Base-by-base conservation (phyloP, 176 grass and related monocot species). In the Triticum dicoccoides region DNA sequence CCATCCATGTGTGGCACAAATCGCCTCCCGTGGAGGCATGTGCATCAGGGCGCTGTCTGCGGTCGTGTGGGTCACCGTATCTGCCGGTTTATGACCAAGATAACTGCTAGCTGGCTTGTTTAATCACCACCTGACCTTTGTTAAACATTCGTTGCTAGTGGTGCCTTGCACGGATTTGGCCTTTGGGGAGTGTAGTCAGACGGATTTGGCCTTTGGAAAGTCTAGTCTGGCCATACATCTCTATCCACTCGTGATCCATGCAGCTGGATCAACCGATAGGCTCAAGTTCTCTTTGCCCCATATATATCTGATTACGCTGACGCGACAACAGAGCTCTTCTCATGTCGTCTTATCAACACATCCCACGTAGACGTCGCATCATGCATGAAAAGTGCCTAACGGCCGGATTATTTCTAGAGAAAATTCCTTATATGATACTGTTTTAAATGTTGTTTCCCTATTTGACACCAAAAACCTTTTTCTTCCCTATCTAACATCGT, bases 321-420 rank as follows among this genome's bases (percentile, higher is more conserved):
- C 80, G 29, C 37, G n/a, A 75, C 59, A 80, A 88, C 29, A 39
- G 44, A 14, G 56, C 81, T 37, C 89, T 89, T 85, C 52, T 58
- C 73, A 32, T n/a, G 23, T 86, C 79, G 39, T 78, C 79, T 72
- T 90, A 78, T 83, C 84, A 78, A 72, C 64, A 86, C 52, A 86
- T 83, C 78, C 84, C 89, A 90, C 65, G 52, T 86, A 70, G 79
- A 69, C 7, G 33, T 65, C 59, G 88, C 21, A 67, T 90, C 84
- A 82, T 47, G 21, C 64, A 72, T 83, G 63, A 30, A 65, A 78
- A 64, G 79, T 45, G 82, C 39, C 35, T 66, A 78, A 71, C 24
- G 18, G 52, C 52, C 52, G 52, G 89, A 90, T 87, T 65, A 83
- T 9, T 27, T 27, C 27, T 27, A 27, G 27, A 27, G 27, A 27